Evolutionary conservation across 208 protist species (phyloP).

Genomic region (Wallacemonas sp.): DNA sequence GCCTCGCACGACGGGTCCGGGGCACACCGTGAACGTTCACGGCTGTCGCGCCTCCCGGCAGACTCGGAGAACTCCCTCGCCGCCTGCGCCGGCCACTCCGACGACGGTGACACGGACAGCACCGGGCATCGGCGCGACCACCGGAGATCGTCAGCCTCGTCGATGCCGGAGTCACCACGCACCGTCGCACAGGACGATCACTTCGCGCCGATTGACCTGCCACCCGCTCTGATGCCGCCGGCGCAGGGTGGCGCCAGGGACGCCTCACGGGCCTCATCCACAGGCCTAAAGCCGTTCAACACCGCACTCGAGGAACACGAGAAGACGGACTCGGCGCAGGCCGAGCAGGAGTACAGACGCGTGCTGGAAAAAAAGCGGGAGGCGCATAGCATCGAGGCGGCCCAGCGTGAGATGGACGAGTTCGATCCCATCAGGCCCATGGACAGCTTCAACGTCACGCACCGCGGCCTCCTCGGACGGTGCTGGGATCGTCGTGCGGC

Average conservation of each 20-base stretch:
- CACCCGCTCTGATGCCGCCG: neutral
- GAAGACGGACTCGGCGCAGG: conserved; percentile 42
- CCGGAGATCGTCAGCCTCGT: conserved; percentile 5
- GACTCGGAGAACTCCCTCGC: neutral
- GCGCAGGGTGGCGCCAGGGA: neutral
- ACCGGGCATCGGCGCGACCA: neutral
- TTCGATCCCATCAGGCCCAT: conserved; percentile 56
- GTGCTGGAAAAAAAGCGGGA: conserved; percentile 38
- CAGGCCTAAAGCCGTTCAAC: neutral
- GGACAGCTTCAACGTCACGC: conserved; percentile 72
- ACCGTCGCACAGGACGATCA: conserved; percentile 12
- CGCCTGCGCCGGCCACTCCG: neutral
- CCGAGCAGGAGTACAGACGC: conserved; percentile 54
- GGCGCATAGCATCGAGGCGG: conserved; percentile 22
- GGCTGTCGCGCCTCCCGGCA: neutral
- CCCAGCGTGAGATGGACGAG: conserved; percentile 25
- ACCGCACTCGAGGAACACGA: conserved; percentile 11
- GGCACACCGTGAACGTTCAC: neutral
- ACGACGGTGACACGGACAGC: neutral
- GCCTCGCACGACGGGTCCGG: too few species aligned
- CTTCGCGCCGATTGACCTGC: conserved; percentile 32
- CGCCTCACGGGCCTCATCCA: neutral
- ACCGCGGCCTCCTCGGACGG: conserved; percentile 60
- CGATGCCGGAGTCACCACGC: neutral
- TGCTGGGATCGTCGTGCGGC: conserved; percentile 68